Base-by-base conservation (phyloP, 306 rosid species). In the Elaeagnus macrophylla region DNA sequence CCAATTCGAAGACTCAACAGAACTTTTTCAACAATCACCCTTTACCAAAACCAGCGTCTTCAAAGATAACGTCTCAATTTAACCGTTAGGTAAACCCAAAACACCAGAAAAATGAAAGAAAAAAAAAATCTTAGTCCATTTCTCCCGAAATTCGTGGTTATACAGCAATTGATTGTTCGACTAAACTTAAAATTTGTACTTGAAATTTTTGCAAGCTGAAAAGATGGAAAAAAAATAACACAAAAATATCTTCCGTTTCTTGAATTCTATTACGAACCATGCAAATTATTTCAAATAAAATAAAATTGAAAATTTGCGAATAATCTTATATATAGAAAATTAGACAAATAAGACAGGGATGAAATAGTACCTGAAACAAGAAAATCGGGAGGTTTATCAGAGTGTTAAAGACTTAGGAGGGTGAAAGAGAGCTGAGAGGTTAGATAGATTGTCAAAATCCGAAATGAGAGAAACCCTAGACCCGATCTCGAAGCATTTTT, bases 401-500 rank as follows among this genome's bases (percentile, higher is more conserved):
- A n/a, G 12, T 62, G 16, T 37, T 7, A 35, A n/a, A n/a, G n/a
- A n/a, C n/a, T n/a, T 8, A 60, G 55, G 39, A 48, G 16, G 25
- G 32, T 41, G 64, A 57, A 39, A 56, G n/a, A 49, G 38, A 57
- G 14, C 19, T 35, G 39, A 46, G 15, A 53, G 56, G 59, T 67
- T 66, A 50, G 35, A 63, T 39, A 9, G 35, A 7, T 10, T 12
- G 17, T 13, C 43, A 35, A 39, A 39, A 17, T 20, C 32, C 10
- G 32, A 49, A 18, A 40, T 46, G 38, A 48, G 54, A 40, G 62
- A 65, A 68, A 65, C 70, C 76, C 71, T 63, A 71, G 61, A 48
- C 58, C 58, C 62, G 63, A 71, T 59, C 76, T 58, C 39, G 45
- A 66, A 51, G 64, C 37, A 12, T 64, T 47, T 37, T 50, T n/a